Base-by-base conservation (phyloP, 2,329 filamentous ascomycete genomes). In the Exophiala viscosa region DNA sequence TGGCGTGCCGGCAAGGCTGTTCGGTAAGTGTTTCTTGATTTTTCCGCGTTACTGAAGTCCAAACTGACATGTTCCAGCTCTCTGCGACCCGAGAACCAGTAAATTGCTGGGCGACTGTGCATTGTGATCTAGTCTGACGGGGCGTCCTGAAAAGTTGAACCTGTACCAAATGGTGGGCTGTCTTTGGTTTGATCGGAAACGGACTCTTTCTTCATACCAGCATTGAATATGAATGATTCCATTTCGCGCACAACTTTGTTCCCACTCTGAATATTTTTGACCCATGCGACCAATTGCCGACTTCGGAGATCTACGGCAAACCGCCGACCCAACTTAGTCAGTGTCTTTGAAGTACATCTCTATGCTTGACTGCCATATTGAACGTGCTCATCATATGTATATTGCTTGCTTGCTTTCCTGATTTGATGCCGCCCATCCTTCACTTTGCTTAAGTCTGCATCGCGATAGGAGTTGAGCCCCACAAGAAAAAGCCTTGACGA, bases 1-100 rank as follows among this genome's bases (percentile, higher is more conserved):
- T 99, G 93, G 93, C 85, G 88, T 70, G 93, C 93, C 62, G 93
- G 93, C 75, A 97, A 96, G 86, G 89, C 93, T 67, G 93, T 99
- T 68, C 87, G 92, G 81, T 86, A 77, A 69, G 81, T 74, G 20
- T 23, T 39, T 42, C 33, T 14, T 42, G 32, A 33, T 46, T 31
- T 33, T 43, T 39, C 18, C 5, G n/a, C n/a, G 17, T 34, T 8
- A 45, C n/a, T 34, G 33, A 7, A 38, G 44, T n/a, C 45, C 59
- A 65, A 60, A 51, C 56, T 58, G 54, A 64, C 48, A 50, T 45
- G 20, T 50, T 43, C 60, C 62, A 85, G 84, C 66, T 79, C 83
- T 69, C 87, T 93, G 70, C 87, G 88, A 70, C 88, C 88, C 64
- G 88, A 93, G 81, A 92, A 92, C 82, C 83, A 87, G 76, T 62